A percentile compares a stretch with the other conserved stretches of the same genome.
phyloP scores from a whole-genome alignment of 2,329 filamentous ascomycete species.

The Pseudogymnoascus sp. region DNA sequence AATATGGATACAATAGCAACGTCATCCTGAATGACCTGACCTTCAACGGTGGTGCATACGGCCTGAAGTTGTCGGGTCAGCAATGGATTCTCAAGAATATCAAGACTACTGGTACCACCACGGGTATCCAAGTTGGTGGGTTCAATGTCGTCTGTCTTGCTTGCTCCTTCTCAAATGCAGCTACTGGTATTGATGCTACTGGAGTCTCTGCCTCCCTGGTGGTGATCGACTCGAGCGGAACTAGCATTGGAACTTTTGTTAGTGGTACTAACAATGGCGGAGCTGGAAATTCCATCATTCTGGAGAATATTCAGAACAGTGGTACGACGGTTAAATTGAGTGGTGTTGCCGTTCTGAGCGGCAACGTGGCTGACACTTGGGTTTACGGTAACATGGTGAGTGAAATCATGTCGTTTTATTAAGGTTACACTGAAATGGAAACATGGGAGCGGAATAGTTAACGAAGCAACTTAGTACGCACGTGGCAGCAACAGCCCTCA shows the following conservation, averaged over 20 bases:
- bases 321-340: background rate
- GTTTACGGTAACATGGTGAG: too few relatives aligned
- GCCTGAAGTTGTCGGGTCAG: slow-evolving; percentile 54
- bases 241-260: background rate
- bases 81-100: slow-evolving; percentile 53
- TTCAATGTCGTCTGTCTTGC: too few relatives aligned
- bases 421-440: too few relatives aligned
- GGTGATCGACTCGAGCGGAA: background rate
- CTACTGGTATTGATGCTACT: slow-evolving; percentile 16
- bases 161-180: too few relatives aligned
- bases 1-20: background rate
- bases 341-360: background rate
- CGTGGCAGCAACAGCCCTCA: too few relatives aligned
- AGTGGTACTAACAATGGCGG: background rate
- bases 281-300: background rate
- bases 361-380: too few relatives aligned
- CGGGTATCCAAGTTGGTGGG: too few relatives aligned
- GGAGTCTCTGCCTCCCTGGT: background rate
- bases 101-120: too few relatives aligned
- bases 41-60: slow-evolving; percentile 53
- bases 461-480: too few relatives aligned
- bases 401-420: too few relatives aligned
- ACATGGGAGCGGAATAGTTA: too few relatives aligned
- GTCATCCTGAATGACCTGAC: slow-evolving; percentile 42
- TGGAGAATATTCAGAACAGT: slow-evolving; percentile 10